Base-by-base conservation (phyloP, 2,329 filamentous ascomycete species). In the Colletotrichum noveboracense region DNA sequence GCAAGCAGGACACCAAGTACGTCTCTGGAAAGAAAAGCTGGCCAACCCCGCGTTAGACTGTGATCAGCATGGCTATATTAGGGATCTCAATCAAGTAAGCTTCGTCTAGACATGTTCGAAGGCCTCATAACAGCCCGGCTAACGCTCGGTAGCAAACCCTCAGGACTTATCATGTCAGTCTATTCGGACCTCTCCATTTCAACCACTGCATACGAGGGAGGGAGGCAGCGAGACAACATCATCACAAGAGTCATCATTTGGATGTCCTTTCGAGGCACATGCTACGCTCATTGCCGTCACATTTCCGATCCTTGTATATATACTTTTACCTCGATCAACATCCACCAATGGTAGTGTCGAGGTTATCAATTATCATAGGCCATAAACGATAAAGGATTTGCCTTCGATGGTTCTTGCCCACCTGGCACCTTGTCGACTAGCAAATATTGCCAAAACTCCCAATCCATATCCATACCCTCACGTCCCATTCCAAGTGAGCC, bases 361-460 rank as follows among this genome's bases (percentile, higher is more conserved):
- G 24, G 55, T 18, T 2, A 58, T 28, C n/a, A 52, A 58, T 30
- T 58, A 9, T 58, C 55, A 58, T 58, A 16, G 14, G 24, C 55
- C 55, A 26, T 26, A 21, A 26, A 58, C 10, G 55, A 58, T 58
- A 30, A 58, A 6, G 55, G 24, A 14, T 58, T 30, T 58, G 21
- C 24, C 3, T 21, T 58, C 24, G 18, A 58, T 16, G 24, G 24
- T 26, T 58, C 55, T 5, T 26, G 58, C 10, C 58, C 58, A 32
- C 28, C 28, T 12, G 55, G 55, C 16, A 30, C 28, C 30, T 28
- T 66, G 7, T 66, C 36, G 1, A n/a, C 48, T 26, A 71, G 24
- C n/a, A 67, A 30, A 10, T 56, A 60, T 24, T 64, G 43, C 71
- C 71, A 73, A 7, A 70, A 64, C 10, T 38, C 43, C 65, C 65